phyloP scores from a whole-genome alignment of 2,329 filamentous ascomycete species.

The Hypomyces rosellus region DNA sequence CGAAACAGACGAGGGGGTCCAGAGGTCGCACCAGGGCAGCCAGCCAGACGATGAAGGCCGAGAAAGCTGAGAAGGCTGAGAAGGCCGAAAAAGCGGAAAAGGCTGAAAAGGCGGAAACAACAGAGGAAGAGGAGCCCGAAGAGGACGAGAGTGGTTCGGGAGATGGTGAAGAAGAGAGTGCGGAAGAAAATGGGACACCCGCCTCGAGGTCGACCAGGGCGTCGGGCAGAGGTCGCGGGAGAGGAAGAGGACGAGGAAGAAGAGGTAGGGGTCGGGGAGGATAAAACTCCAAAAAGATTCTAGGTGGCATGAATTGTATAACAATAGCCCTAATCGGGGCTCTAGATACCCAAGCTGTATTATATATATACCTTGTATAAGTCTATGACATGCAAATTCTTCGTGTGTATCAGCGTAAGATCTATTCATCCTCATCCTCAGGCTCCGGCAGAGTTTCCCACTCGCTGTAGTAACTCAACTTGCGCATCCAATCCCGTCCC shows the following conservation, averaged over 20 bases:
- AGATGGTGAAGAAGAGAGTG: conserved; percentile 28
- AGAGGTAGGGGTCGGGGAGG: conserved; percentile 23
- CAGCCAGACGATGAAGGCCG: conserved; percentile 34
- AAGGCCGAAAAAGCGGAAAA: conserved; percentile 24
- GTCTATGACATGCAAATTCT: not conserved
- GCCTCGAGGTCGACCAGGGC: conserved; percentile 32
- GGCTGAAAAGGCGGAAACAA: conserved; percentile 22
- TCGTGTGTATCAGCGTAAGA: not conserved
- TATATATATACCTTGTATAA: not conserved
- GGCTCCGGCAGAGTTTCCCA: conserved; percentile 32
- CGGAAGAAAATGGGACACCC: conserved; percentile 32
- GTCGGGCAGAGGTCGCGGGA: conserved; percentile 27
- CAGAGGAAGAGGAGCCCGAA: conserved; percentile 24
- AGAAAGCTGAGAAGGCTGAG: conserved; percentile 19
- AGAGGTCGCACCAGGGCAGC: conserved; percentile 39
- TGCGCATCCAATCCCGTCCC: conserved; percentile 34
- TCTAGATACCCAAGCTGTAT: conserved; percentile 7
- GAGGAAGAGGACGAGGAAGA: conserved; percentile 27
- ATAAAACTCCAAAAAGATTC: conserved; percentile 5
- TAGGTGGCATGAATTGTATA: not conserved
- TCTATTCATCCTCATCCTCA: not conserved
- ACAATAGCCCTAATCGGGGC: conserved; percentile 1
- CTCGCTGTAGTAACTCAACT: conserved; percentile 30
- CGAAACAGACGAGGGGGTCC: conserved; percentile 36
- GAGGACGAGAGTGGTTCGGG: conserved; percentile 26